Base-by-base conservation (phyloP, 2,329 filamentous ascomycete genomes). In the Exophiala oligosperma region DNA sequence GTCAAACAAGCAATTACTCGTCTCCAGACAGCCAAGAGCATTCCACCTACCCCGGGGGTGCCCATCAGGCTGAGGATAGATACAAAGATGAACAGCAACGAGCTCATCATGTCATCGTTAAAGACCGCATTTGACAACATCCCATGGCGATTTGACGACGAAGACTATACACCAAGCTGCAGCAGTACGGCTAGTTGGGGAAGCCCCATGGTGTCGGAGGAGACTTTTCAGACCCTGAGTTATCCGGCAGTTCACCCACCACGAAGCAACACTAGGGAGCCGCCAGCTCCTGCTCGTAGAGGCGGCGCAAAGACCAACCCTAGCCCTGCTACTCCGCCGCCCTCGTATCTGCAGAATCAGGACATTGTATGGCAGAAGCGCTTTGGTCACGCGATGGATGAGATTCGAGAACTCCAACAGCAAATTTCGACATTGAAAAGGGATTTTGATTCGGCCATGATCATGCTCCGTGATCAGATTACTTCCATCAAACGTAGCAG, bases 181-280 rank as follows among this genome's bases (percentile, higher is more conserved):
- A 60, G 57, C 26, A 60, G 57, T 32, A 60, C 58, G 2, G 60
- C 60, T 9, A 57, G 53, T 14, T 63, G 60, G 60, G 60, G 60
- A n/a, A 54, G 49, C 40, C 60, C 60, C 2, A 52, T 63, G 38
- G 55, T 63, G 21, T 44, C 51, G 4, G 60, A 63, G 8, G 28
- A 48, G 14, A 54, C 50, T 21, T 63, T 57, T 50, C 24, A 50
- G 5, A 63, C 57, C n/a, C 23, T 63, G 28, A 47, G 35, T 11
- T 63, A 58, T 26, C 60, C 57, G 4, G 41, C 53, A 2, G 54
- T 60, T 4, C 60, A 44, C 28, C 44, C 57, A 12, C 50, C 57
- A 3, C 26, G 54, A 46, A 60, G 54, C 54, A 56, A 53, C 21
- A 21, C n/a, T 5, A 43, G 17, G 29, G 49, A 50, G 9, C 46